Base-by-base conservation (phyloP, 495 filamentous ascomycete species). In the Astrothelium subdiscretum region DNA sequence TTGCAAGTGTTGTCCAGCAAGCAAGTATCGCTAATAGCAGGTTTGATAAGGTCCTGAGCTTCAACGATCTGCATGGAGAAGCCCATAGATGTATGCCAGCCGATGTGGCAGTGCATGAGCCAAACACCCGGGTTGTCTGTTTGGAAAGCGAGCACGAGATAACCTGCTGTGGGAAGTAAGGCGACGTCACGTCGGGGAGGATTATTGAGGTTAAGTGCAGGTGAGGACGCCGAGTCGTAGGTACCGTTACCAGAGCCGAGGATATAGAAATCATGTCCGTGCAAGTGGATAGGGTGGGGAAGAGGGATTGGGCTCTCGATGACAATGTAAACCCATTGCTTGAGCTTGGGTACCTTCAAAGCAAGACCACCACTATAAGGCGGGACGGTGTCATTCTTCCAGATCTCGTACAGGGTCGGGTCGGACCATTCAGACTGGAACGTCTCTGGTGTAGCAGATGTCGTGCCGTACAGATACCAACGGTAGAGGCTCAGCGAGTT, bases 41-140 rank as follows among this genome's bases (percentile, higher is more conserved):
- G 32, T 44, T 22, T 44, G 60, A 75, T 73, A 32, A 59, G 59
- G 22, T 60, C 58, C 63, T 67, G 62, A 24, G 48, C 57, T 63
- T 76, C 72, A 31, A 74, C 52, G 62, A 74, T 66, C 67, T 76
- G 72, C 60, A 76, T 66, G 31, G 73, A 68, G 60, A 73, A 71
- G 20, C 70, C 72, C 73, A 74, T 71, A 32, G 62, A 32, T 15
- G 63, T 59, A 38, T 72, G 69, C 69, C 70, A 72, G 52, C 68
- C 72, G 40, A 72, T 71, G 58, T 72, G 70, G 63, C 70, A 71
- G 57, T 72, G 71, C 62, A 73, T 60, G 6, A 71, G 62, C 70
- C 70, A 70, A 20, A 64, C 63, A 61, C 71, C 71, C n/a, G 71
- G 71, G 59, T 73, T 73, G 58, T 70, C 68, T 12, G 66, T 67